Conservation (phyloP, 305 asterid genomes). For the Rubia occidens region DNA sequence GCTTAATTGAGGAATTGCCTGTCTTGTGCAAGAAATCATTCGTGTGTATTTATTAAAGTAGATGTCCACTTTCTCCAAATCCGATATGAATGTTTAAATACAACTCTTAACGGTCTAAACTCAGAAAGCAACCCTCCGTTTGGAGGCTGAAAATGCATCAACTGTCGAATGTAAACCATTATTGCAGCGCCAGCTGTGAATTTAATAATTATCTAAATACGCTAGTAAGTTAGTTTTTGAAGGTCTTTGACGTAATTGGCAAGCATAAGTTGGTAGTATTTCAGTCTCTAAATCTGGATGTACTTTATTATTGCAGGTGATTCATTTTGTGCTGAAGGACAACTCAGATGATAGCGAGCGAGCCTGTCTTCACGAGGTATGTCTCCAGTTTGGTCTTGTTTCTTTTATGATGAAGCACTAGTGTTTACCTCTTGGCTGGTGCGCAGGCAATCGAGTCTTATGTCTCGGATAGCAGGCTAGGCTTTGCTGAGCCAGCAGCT, state of each 20-base stretch:
- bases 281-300: background rate
- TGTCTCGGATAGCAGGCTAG: conserved; percentile 64
- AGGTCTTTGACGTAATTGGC: background rate
- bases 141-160: background rate
- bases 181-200: background rate
- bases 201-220: background rate
- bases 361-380: conserved; percentile 58
- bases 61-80: background rate
- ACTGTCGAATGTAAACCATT: background rate
- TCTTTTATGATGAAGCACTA: background rate
- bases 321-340: conserved; percentile 57
- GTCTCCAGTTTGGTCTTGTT: background rate
- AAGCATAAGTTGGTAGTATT: background rate
- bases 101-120: background rate
- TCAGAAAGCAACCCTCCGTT: background rate
- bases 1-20: background rate
- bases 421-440: background rate
- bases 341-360: conserved; percentile 40
- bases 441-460: conserved; percentile 67
- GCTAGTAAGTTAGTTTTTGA: background rate
- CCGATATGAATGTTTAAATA: background rate
- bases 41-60: background rate
- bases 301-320: conserved; percentile 54
- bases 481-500: conserved; percentile 70
- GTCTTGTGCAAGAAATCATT: background rate